These are phyloP conservation scores for Periconia macrospinosa DNA, from an alignment of 2,329 filamentous ascomycete genomes.

Conservation along the genomic window DNA sequence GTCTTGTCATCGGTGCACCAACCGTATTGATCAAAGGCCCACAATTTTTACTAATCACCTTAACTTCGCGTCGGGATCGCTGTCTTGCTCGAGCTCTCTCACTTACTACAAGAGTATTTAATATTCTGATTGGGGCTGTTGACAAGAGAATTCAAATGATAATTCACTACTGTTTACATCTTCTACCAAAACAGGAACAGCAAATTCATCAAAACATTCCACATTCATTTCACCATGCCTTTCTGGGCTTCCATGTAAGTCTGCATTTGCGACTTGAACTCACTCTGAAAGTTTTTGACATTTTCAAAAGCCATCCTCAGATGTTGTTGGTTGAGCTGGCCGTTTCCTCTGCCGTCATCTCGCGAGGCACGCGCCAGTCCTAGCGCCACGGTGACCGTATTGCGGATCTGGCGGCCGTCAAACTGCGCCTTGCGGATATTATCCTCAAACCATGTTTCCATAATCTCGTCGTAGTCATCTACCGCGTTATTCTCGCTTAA, in stretches of 20 bases:
- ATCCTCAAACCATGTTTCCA: not conserved
- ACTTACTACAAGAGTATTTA: no score
- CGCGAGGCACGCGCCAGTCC: not conserved
- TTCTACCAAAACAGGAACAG: no score
- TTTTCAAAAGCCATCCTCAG: not conserved
- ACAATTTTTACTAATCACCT: no score
- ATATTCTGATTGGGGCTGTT: no score
- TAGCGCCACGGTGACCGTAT: not conserved
- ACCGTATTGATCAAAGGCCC: no score
- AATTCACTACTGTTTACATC: no score
- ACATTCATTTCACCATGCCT: not conserved
- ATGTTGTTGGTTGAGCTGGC: not conserved
- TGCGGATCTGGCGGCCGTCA: not conserved
- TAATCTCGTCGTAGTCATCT: not conserved
- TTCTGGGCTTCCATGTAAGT: conserved; percentile 1
- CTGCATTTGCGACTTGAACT: not conserved
- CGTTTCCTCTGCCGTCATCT: not conserved
- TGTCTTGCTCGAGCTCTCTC: no score
- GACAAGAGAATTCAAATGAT: no score
- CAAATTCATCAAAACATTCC: no score
- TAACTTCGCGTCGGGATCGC: no score
- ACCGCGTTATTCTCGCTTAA: not conserved
- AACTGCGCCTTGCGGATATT: not conserved
- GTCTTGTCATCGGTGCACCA: no score
- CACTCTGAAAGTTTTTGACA: not conserved